These are phyloP conservation scores for Withania somnifera DNA, from an alignment of 305 asterid species.

Conservation along the genomic window DNA sequence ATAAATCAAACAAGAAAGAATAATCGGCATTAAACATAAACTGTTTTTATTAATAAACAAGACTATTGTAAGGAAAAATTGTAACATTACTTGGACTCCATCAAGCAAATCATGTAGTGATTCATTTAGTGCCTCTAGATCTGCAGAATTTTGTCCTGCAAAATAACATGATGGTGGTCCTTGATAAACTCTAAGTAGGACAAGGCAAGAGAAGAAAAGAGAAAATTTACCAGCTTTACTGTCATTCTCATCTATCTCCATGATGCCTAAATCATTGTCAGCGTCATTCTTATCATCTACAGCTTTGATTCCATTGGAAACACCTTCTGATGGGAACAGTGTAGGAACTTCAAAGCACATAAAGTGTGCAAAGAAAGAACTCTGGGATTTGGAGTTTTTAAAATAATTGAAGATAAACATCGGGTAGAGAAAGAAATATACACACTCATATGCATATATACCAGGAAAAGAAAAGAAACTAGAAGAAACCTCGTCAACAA, in stretches of 20 bases:
- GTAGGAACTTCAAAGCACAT: constrained; percentile 99
- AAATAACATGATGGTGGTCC: background rate
- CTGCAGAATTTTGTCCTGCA: constrained; percentile 61
- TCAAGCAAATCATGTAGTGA: constrained; percentile 91
- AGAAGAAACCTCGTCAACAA: constrained; percentile 85
- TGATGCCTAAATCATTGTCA: constrained; percentile 78
- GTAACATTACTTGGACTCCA: constrained; percentile 74
- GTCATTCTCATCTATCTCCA: constrained; percentile 87
- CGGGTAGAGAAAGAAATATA: background rate
- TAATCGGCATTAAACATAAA: background rate
- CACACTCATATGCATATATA: background rate
- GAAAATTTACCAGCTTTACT: constrained; percentile 38
- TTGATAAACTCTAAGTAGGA: background rate
- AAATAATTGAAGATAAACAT: background rate
- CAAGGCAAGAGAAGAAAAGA: constrained; percentile 7
- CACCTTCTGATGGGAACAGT: constrained; percentile 79
- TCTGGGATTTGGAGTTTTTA: constrained; percentile 37
- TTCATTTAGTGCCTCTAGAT: constrained; percentile 78
- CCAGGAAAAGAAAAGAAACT: constrained; percentile 2
- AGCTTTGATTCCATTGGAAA: constrained; percentile 47
- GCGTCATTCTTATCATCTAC: constrained; percentile 32
- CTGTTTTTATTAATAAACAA: background rate
- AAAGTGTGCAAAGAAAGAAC: constrained; percentile 97
- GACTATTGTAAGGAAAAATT: background rate
- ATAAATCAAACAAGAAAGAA: background rate